Percentiles rank a stretch among this genome's conserved stretches.
These are phyloP conservation scores for Hypoxylon lienhwacheense DNA, from an alignment of 495 filamentous ascomycete species.

Conservation along the genomic window DNA sequence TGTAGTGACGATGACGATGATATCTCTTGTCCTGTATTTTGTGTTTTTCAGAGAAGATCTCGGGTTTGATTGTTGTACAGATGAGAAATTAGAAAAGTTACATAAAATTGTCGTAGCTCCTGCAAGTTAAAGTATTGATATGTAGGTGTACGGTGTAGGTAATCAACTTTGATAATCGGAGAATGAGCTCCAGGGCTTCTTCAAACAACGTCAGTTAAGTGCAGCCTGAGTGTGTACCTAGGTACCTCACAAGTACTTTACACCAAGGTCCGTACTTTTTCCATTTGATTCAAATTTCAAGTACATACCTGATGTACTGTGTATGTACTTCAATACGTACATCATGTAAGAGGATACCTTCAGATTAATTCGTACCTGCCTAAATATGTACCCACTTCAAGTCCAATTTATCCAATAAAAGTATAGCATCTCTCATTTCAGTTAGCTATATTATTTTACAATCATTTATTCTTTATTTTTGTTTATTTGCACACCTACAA, in stretches of 20 bases:
- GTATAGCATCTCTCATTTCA: constrained; percentile 1
- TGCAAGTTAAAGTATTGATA: neutral
- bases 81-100: constrained; percentile 6
- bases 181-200: constrained; percentile 17
- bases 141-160: no score
- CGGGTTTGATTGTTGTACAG: no score
- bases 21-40: no score
- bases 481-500: constrained; percentile 36
- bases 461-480: no score
- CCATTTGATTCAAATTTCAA: neutral
- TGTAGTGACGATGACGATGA: no score
- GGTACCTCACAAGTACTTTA: neutral
- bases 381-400: no score
- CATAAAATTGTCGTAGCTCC: neutral
- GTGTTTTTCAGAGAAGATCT: no score
- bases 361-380: no score
- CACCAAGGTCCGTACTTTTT: neutral
- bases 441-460: constrained; percentile 2
- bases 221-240: constrained; percentile 36
- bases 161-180: constrained; percentile 10
- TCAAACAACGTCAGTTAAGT: constrained; percentile 41
- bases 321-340: no score
- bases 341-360: no score
- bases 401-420: constrained; percentile 10
- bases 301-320: neutral